These are phyloP conservation scores for Phytophthora meadii DNA, from an alignment of 352 stramenopile species.

Conservation along the genomic window DNA sequence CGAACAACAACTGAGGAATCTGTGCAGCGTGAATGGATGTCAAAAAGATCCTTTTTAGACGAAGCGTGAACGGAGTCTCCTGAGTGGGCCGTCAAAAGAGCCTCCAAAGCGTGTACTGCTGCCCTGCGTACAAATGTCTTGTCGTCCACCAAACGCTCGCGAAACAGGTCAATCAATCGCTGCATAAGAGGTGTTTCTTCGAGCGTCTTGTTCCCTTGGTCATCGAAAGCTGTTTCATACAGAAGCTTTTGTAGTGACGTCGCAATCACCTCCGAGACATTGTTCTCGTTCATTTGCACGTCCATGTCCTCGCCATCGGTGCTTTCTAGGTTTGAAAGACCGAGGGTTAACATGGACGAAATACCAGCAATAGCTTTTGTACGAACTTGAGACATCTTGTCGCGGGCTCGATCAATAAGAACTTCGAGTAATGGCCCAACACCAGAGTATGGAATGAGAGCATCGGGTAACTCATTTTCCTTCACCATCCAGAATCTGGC, in stretches of 20 bases:
- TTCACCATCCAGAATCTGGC: conserved; percentile 62
- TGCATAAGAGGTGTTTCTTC: conserved; percentile 75
- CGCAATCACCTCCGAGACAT: conserved; percentile 47
- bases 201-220: conserved; percentile 36
- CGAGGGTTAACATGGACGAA: conserved; percentile 63
- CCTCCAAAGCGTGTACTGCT: conserved; percentile 80
- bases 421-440: conserved; percentile 71
- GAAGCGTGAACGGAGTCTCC: conserved; percentile 52
- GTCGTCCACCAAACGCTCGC: conserved; percentile 76
- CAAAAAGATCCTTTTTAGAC: conserved; percentile 70
- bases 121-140: conserved; percentile 87
- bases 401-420: conserved; percentile 72
- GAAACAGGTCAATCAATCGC: conserved; percentile 74
- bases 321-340: conserved; percentile 46
- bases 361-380: conserved; percentile 84
- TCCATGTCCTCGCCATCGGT: conserved; percentile 32
- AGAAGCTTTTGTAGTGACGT: conserved; percentile 60
- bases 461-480: conserved; percentile 39
- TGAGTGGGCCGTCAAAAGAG: conserved; percentile 64
- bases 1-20: conserved; percentile 82
- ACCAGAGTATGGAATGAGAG: conserved; percentile 51
- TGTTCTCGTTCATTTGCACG: conserved; percentile 28
- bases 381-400: conserved; percentile 83
- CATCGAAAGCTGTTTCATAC: conserved; percentile 41
- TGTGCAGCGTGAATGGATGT: conserved; percentile 80